Evolutionary conservation across 1,284 basidiomycete species (phyloP).

Genomic region (Austroboletus rostrupii): DNA sequence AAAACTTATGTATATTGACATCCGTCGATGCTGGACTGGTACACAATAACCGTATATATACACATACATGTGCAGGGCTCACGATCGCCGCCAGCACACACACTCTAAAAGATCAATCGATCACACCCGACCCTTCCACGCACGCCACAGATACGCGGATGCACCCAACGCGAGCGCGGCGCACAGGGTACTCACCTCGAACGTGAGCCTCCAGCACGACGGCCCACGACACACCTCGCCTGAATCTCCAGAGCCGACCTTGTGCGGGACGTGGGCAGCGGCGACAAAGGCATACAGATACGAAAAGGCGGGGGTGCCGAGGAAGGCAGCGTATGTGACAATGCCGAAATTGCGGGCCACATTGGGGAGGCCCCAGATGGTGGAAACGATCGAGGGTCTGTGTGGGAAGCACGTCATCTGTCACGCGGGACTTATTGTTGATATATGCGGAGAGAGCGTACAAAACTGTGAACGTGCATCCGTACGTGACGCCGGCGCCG

Average conservation of each 20-base stretch:
- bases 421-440: background rate
- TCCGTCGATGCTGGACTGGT: too few species aligned
- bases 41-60: too few species aligned
- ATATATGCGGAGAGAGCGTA: slow-evolving; percentile 34
- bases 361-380: slow-evolving; percentile 66
- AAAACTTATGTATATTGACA: too few species aligned
- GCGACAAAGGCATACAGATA: slow-evolving; percentile 71
- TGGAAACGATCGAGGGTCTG: slow-evolving; percentile 65
- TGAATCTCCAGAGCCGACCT: background rate
- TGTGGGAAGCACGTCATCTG: slow-evolving; percentile 20
- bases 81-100: background rate
- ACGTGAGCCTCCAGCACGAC: slow-evolving; percentile 63
- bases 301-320: slow-evolving; percentile 70
- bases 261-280: slow-evolving; percentile 38
- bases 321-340: slow-evolving; percentile 66
- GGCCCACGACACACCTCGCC: slow-evolving; percentile 52
- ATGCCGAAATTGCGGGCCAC: slow-evolving; percentile 73
- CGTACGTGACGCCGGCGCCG: slow-evolving; percentile 64
- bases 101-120: background rate
- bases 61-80: too few species aligned
- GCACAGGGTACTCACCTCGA: slow-evolving; percentile 45
- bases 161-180: slow-evolving; percentile 42
- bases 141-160: slow-evolving; percentile 52
- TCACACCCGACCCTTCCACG: slow-evolving; percentile 57
- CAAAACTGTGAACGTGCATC: slow-evolving; percentile 65